A percentile compares a stretch with the other conserved stretches of the same genome.
Conservation (phyloP, 2,329 filamentous ascomycete genomes). For the Bertia moriformis region DNA sequence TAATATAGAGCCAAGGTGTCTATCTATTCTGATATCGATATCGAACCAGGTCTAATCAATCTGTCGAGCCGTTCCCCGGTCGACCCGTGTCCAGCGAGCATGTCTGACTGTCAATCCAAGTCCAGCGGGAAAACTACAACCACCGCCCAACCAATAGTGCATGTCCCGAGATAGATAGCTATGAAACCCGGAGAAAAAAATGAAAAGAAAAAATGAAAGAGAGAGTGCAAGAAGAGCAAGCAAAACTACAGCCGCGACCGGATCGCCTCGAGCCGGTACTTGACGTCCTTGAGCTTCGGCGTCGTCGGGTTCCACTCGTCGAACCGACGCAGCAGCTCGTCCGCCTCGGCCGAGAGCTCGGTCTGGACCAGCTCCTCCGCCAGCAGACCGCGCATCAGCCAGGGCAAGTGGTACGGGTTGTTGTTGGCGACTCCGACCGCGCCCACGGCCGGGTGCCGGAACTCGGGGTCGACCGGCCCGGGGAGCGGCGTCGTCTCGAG, state of each 20-base stretch:
- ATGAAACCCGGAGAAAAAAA: no score
- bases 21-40: no score
- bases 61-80: no score
- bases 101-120: no score
- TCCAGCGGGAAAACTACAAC: no score
- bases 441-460: conserved; percentile 8
- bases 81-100: no score
- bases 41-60: no score
- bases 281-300: conserved; percentile 89
- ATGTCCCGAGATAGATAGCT: no score
- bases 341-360: conserved; percentile 63
- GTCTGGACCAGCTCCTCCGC: conserved; percentile 84
- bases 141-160: no score
- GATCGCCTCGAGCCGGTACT: conserved; percentile 83
- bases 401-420: conserved; percentile 85
- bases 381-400: conserved; percentile 84
- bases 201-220: no score
- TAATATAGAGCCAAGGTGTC: no score
- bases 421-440: conserved; percentile 27
- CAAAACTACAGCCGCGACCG: conserved; percentile 74
- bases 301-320: conserved; percentile 84
- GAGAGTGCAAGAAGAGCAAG: no score
- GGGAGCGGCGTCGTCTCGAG: conserved; percentile 53
- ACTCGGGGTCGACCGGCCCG: conserved; percentile 7
- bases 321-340: conserved; percentile 69